Conservation (phyloP, 2,329 filamentous ascomycete genomes). For the Grosmannia serpens region DNA sequence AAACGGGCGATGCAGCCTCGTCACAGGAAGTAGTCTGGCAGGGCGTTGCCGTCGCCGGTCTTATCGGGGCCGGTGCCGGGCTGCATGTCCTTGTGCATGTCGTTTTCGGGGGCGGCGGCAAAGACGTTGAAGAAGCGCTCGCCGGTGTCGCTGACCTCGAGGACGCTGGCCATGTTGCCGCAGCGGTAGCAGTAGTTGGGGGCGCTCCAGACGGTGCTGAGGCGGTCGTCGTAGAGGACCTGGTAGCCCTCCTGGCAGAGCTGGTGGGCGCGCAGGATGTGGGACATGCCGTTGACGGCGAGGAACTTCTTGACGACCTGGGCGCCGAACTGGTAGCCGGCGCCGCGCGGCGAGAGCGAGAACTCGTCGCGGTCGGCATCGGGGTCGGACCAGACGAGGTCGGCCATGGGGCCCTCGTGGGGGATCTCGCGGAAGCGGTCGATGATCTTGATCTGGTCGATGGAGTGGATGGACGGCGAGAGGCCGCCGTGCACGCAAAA, state of each 20-base stretch:
- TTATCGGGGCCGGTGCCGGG: conserved; percentile 47
- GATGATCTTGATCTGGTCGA: conserved; percentile 99
- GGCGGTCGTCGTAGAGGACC: conserved; percentile 84
- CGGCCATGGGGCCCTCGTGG: conserved; percentile 98
- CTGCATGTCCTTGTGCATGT: conserved; percentile 77
- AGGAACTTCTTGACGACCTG: conserved; percentile 98
- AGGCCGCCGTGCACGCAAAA: conserved; percentile 95
- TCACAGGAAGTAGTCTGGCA: conserved; percentile 65
- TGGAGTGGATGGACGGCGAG: conserved; percentile 86
- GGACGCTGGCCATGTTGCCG: conserved; percentile 91
- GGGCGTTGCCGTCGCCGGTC: conserved; percentile 50
- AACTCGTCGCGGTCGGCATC: conserved; percentile 98
- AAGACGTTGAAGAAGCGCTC: conserved; percentile 98
- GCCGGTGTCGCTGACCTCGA: conserved; percentile 88
- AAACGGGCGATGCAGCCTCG: too few species aligned
- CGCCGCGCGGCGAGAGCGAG: conserved; percentile 81
- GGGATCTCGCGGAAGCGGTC: conserved; percentile 97
- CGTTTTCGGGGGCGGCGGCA: conserved; percentile 91
- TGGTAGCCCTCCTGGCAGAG: conserved; percentile 97
- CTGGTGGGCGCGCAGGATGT: conserved; percentile 96
- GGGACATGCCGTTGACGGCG: conserved; percentile 93
- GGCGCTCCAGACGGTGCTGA: conserved; percentile 97
- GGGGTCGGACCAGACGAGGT: conserved; percentile 95
- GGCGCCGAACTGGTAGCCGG: conserved; percentile 93
- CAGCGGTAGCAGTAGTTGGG: conserved; percentile 94